A percentile compares a stretch with the other conserved stretches of the same genome.
phyloP scores from a whole-genome alignment of 257 asterid species.

The Dorcoceras hygrometricum region DNA sequence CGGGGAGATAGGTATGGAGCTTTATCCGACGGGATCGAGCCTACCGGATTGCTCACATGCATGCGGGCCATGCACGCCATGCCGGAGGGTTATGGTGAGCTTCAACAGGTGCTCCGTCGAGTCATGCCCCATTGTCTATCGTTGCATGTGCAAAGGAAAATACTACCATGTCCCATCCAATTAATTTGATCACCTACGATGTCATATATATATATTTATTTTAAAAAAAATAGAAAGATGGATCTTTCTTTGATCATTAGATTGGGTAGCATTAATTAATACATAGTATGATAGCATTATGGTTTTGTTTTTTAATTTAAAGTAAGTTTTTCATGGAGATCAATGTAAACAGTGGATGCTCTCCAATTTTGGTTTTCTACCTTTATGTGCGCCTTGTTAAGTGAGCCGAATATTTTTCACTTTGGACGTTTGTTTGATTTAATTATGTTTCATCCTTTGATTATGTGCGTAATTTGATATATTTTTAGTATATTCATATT shows the following conservation, averaged over 20 bases:
- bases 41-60: slow-evolving; percentile 91
- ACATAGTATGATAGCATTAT: too few relatives aligned
- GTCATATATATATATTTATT: slow-evolving; percentile 1
- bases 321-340: slow-evolving; percentile 20
- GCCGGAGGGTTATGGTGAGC: slow-evolving; percentile 86
- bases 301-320: not conserved
- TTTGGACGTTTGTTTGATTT: not conserved
- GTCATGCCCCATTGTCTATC: slow-evolving; percentile 90
- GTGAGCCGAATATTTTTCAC: not conserved
- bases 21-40: slow-evolving; percentile 86
- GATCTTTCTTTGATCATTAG: not conserved
- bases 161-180: slow-evolving; percentile 89
- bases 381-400: not conserved
- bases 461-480: not conserved
- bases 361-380: slow-evolving; percentile 26
- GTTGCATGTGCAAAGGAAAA: slow-evolving; percentile 90
- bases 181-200: slow-evolving; percentile 26
- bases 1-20: slow-evolving; percentile 59
- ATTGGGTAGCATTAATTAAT: too few relatives aligned
- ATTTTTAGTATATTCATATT: too few relatives aligned
- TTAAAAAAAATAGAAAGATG: not conserved
- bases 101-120: slow-evolving; percentile 71
- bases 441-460: not conserved
- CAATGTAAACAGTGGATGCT: slow-evolving; percentile 28
- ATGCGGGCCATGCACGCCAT: slow-evolving; percentile 81